These are phyloP conservation scores for Aureobasidium namibiae DNA, from an alignment of 2,329 filamentous ascomycete species.

Conservation along the genomic window DNA sequence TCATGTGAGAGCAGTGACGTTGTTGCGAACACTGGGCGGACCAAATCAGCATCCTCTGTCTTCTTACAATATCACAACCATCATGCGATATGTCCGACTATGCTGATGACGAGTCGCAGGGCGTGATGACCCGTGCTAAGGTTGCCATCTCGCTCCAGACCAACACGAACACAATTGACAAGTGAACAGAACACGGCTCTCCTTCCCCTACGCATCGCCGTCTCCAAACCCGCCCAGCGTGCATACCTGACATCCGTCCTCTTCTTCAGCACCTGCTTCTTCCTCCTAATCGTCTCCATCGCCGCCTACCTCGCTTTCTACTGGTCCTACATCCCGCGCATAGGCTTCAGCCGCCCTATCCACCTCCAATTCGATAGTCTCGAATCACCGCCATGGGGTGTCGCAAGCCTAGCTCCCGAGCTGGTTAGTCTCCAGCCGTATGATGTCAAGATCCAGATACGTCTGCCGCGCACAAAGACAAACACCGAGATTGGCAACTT, in stretches of 20 bases:
- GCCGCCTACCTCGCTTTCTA: slow-evolving; percentile 61
- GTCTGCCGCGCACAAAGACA: slow-evolving; percentile 65
- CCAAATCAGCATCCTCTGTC: slow-evolving; percentile 2
- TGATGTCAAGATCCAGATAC: slow-evolving; percentile 68
- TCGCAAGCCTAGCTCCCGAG: slow-evolving; percentile 39
- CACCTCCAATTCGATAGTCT: slow-evolving; percentile 58
- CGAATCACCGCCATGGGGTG: slow-evolving; percentile 39
- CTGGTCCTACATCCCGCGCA: slow-evolving; percentile 57
- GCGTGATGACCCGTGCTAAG: not conserved
- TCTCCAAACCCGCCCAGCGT: slow-evolving; percentile 54
- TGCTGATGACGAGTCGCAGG: slow-evolving; percentile 3
- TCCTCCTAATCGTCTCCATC: slow-evolving; percentile 51
- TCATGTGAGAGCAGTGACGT: slow-evolving; percentile 10
- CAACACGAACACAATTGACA: not conserved
- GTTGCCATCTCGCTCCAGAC: not conserved
- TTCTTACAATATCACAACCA: not conserved
- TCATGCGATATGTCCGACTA: slow-evolving; percentile 12
- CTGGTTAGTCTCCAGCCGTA: slow-evolving; percentile 70
- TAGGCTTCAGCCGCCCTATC: slow-evolving; percentile 53
- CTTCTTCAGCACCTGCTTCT: slow-evolving; percentile 42
- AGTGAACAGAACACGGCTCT: slow-evolving; percentile 42
- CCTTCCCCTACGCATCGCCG: slow-evolving; percentile 45
- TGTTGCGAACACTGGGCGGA: not conserved
- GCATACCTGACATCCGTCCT: slow-evolving; percentile 56
- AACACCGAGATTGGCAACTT: slow-evolving; percentile 83